Conservation (phyloP, 768 basidiomycete species). For the Termitomyces sp. region DNA sequence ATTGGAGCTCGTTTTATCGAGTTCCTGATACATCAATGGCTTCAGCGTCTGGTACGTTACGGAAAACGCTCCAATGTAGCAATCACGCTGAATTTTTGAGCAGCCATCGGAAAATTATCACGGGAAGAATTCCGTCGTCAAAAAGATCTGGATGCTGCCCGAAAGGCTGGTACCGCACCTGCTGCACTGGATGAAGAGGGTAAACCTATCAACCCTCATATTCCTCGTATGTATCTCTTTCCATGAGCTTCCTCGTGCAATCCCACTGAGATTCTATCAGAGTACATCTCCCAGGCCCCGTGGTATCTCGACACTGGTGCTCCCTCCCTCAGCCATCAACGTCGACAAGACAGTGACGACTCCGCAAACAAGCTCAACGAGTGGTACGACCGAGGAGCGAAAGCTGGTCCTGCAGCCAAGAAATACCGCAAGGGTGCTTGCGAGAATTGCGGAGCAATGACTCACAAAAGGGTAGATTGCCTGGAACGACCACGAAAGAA, state of each 20-base stretch:
- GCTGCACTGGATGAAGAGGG: constrained; percentile 95
- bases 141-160: constrained; percentile 96
- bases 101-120: constrained; percentile 77
- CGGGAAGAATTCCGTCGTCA: constrained; percentile 92
- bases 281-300: constrained; percentile 97
- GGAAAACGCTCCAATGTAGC: not conserved
- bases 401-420: constrained; percentile 86
- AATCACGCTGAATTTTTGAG: constrained; percentile 8
- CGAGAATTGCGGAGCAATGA: constrained; percentile 98
- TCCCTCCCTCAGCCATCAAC: constrained; percentile 92
- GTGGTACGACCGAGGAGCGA: constrained; percentile 88
- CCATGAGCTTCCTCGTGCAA: not conserved
- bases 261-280: constrained; percentile 29
- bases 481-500: constrained; percentile 95
- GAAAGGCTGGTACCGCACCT: constrained; percentile 97
- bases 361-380: constrained; percentile 68
- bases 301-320: constrained; percentile 97
- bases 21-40: constrained; percentile 23
- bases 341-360: constrained; percentile 62
- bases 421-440: constrained; percentile 98
- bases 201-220: constrained; percentile 95
- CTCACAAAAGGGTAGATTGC: constrained; percentile 88
- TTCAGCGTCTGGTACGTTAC: constrained; percentile 32
- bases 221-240: constrained; percentile 71
- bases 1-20: not conserved